Base-by-base conservation (phyloP, 495 filamentous ascomycete genomes). In the Letharia lupina region DNA sequence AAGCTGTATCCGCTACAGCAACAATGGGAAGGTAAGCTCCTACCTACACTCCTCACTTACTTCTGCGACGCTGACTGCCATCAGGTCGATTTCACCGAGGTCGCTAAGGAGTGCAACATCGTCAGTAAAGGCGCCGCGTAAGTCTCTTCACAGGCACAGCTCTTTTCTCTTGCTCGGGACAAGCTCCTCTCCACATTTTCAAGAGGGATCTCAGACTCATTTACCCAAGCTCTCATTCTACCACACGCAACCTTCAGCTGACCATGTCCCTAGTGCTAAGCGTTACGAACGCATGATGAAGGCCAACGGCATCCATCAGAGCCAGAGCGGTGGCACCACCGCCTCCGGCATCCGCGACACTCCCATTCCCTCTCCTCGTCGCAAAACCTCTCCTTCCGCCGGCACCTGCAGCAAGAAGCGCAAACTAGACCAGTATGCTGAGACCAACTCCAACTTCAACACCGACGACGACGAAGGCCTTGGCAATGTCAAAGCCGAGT, bases 61-160 rank as follows among this genome's bases (percentile, higher is more conserved):
- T n/a, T 28, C 23, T 6, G 20, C 48, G 15, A 61, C 60, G 56
- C 73, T 74, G 52, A 76, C 61, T 18, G 41, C 13, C 42, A 16
- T 15, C 66, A 89, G 86, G 77, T 87, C 16, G 81, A 89, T 68
- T 89, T 87, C 69, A 71, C 67, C 16, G 76, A 79, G 59, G 87
- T 90, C 47, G 84, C 86, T n/a, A 73, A 81, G 40, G 85, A 89
- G 71, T 84, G 85, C 37, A 72, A 73, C 33, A 87, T 89, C 60
- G 78, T 87, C 13, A 78, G 70, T 71, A 86, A 86, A 69, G 85
- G 82, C 28, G 87, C 87, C 9, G 86, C 87, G 87, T 89, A 81
- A 79, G 87, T 82, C 42, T 62, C 13, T 10, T 13, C 48, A 52
- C 23, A 28, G 23, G 48, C 48, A 52, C 1, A 28, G 23, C 48